These are phyloP conservation scores for Albugo laibachii DNA, from an alignment of 352 stramenopile species.

Conservation along the genomic window DNA sequence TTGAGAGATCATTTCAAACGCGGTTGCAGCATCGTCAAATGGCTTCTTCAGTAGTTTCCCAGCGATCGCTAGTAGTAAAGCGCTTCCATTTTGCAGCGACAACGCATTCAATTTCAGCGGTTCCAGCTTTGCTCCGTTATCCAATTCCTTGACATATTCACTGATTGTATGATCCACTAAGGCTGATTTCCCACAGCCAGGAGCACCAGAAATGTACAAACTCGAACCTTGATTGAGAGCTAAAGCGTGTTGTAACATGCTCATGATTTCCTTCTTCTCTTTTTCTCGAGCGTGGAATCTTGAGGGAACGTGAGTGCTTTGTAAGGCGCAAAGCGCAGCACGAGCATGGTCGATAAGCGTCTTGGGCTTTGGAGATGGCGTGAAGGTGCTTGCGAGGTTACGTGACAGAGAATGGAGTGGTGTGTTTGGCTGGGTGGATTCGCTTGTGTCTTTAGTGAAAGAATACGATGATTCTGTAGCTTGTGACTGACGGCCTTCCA, in stretches of 20 bases:
- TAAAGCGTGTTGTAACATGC: slow-evolving; percentile 45
- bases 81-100: slow-evolving; percentile 22
- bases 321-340: no score
- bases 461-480: no score
- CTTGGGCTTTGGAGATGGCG: no score
- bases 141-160: no score
- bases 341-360: no score
- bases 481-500: no score
- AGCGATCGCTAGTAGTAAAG: slow-evolving; percentile 36
- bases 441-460: no score
- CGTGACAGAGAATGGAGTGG: no score
- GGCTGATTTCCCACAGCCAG: slow-evolving; percentile 60
- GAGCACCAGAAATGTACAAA: slow-evolving; percentile 58
- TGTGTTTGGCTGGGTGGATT: no score
- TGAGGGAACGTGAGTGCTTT: slow-evolving; percentile 4
- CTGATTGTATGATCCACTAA: slow-evolving; percentile 5
- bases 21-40: slow-evolving; percentile 20
- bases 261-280: slow-evolving; percentile 24
- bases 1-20: slow-evolving; percentile 47
- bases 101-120: slow-evolving; percentile 33
- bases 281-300: slow-evolving; percentile 36
- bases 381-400: no score
- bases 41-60: slow-evolving; percentile 22
- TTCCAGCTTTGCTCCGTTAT: no score
- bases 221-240: slow-evolving; percentile 23